Base-by-base conservation (phyloP, 176 grass and related monocot genomes). In the Oryza australiensis region DNA sequence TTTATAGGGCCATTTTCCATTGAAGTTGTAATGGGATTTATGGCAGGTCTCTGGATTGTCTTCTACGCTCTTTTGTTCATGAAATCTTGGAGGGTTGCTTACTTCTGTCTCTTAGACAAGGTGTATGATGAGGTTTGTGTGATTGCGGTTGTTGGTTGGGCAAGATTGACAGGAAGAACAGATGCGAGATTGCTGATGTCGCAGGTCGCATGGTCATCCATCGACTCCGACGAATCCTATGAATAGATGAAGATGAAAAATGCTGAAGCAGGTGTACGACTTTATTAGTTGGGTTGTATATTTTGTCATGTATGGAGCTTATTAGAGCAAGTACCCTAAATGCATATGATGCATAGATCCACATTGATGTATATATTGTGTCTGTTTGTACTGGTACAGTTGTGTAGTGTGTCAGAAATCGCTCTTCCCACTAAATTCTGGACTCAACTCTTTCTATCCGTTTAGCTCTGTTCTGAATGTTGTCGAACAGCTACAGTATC, bases 11-110 rank as follows among this genome's bases (percentile, higher is more conserved):
- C 69, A 27, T 68, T 82, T 35, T 72, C 63, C 15, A 2, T 71
- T 22, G n/a, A 48, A 0, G 10, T 62, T 22, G 43, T 0, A 2
- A 2, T 70, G 53, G 86, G 79, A 27, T 77, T 70, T 41, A 48
- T 78, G 5, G 62, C 48, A 18, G 72, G 86, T 48, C 74, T 82
- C 45, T 87, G 79, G 79, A 24, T 33, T 33, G 57, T 82, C 14
- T 77, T 72, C 41, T 72, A 43, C 1, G 20, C 66, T 16, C 40
- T 87, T 4, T 70, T 82, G 13, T 77, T 87, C 66, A 40, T 6
- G 28, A 82, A 81, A 38, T 4, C 11, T 13, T 87, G 79, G 86
- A 82, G 70, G 30, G 32, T 72, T 49, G 78, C 64, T 42, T 82
- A 72, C 62, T 78, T 87, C 57, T 64, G 5, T 14, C 23, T 70